Percentiles rank a stretch among this genome's conserved stretches.
These are phyloP conservation scores for barrel medic (Medicago truncatula) DNA, from an alignment of 306 rosid genomes.

Conservation along the genomic window DNA sequence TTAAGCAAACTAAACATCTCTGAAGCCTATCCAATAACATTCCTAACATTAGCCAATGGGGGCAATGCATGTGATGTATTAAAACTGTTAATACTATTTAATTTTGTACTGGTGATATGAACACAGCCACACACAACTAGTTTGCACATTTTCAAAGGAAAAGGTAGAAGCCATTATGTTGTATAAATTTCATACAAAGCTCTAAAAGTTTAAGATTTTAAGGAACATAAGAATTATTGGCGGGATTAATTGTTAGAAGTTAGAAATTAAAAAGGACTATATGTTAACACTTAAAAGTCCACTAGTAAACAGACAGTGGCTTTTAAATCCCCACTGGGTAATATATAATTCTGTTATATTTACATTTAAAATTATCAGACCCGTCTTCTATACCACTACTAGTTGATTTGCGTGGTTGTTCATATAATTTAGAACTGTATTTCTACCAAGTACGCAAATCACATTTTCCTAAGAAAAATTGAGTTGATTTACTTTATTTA, in stretches of 20 bases:
- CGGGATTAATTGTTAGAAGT: background rate
- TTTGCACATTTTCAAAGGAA: conserved; percentile 6
- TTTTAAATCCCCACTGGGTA: background rate
- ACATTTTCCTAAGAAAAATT: conserved; percentile 3
- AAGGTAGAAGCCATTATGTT: conserved; percentile 2
- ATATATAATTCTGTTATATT: background rate
- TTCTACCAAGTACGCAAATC: background rate
- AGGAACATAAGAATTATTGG: background rate
- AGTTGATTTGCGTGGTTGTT: background rate
- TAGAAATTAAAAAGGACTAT: conserved; percentile 2
- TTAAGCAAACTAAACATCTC: background rate
- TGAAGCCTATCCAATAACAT: background rate
- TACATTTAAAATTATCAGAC: background rate
- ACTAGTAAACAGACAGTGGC: background rate
- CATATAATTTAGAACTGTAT: conserved; percentile 8
- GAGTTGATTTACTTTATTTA: conserved; percentile 1
- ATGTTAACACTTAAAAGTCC: background rate
- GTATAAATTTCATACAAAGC: background rate
- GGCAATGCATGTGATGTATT: background rate
- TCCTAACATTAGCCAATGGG: background rate
- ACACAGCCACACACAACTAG: background rate
- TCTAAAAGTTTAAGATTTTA: background rate
- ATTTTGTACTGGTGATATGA: background rate
- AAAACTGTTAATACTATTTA: background rate
- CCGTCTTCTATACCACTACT: background rate